Conservation (phyloP, 257 asterid species). For the Primulina huaijiensis region DNA sequence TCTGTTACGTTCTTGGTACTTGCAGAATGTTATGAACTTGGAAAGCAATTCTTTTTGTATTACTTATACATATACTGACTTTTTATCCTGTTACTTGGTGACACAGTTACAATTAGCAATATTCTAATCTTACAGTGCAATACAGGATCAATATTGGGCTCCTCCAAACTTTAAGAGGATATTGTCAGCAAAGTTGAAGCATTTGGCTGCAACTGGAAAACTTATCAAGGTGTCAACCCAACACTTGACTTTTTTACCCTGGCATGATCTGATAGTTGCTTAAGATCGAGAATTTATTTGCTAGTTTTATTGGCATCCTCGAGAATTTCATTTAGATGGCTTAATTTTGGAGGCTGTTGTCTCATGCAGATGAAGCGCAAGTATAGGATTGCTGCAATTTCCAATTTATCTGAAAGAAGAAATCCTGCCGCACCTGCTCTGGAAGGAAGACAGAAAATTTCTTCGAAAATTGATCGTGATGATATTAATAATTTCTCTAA, state of each 20-base stretch:
- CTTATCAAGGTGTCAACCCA: slow-evolving; percentile 39
- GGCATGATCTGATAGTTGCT: neutral
- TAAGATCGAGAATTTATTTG: neutral
- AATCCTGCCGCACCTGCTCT: slow-evolving; percentile 23
- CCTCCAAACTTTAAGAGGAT: slow-evolving; percentile 55
- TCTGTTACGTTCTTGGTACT: neutral
- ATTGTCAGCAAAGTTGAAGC: slow-evolving; percentile 45
- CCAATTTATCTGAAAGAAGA: slow-evolving; percentile 31
- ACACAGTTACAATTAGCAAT: slow-evolving; percentile 8
- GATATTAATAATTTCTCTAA: slow-evolving; percentile 24
- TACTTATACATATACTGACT: neutral
- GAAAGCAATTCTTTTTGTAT: neutral
- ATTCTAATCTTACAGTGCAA: neutral
- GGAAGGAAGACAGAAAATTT: slow-evolving; percentile 34
- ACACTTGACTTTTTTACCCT: neutral
- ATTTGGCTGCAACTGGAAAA: slow-evolving; percentile 42
- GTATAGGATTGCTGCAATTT: slow-evolving; percentile 29
- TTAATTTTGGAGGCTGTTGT: slow-evolving; percentile 4
- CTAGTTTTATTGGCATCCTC: neutral
- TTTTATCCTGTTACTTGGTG: neutral
- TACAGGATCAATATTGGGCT: slow-evolving; percentile 53
- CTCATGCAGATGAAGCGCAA: slow-evolving; percentile 43
- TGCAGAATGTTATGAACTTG: neutral
- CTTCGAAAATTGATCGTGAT: slow-evolving; percentile 26
- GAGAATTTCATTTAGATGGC: neutral